These are phyloP conservation scores for Spergularia marina DNA, from an alignment of 148 eudicot species.

Conservation along the genomic window DNA sequence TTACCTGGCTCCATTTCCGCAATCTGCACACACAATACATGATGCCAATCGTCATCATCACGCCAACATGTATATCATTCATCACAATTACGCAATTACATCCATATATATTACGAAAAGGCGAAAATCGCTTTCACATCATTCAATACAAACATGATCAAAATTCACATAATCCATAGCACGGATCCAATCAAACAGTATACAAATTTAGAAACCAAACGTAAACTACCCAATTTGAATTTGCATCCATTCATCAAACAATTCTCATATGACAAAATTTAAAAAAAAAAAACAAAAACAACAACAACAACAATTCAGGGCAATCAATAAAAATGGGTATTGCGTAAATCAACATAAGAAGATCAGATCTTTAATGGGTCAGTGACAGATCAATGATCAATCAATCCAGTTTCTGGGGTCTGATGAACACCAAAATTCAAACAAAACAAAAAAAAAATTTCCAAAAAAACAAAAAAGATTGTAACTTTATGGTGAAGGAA, in stretches of 20 bases:
- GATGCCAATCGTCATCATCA: not conserved
- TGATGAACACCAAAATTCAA: slow-evolving; percentile 9
- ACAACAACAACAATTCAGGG: not conserved
- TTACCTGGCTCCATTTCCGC: slow-evolving; percentile 86
- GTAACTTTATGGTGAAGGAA: slow-evolving; percentile 16
- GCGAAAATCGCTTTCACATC: slow-evolving; percentile 4
- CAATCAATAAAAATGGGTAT: slow-evolving; percentile 34
- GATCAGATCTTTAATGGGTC: slow-evolving; percentile 56
- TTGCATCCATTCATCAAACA: not conserved
- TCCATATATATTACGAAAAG: not conserved
- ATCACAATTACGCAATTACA: not conserved
- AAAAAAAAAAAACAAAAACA: not conserved
- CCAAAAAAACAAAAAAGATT: slow-evolving; percentile 7
- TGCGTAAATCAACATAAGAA: slow-evolving; percentile 34
- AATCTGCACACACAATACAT: slow-evolving; percentile 32
- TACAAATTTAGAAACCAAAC: not conserved
- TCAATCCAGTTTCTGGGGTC: slow-evolving; percentile 21
- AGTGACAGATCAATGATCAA: slow-evolving; percentile 42
- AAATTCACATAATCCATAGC: not conserved
- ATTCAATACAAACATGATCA: not conserved
- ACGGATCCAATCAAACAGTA: slow-evolving; percentile 21
- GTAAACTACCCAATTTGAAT: not conserved
- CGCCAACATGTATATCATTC: slow-evolving; percentile 16
- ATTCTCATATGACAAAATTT: not conserved
- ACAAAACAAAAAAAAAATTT: slow-evolving; percentile 9